Base-by-base conservation (phyloP, 768 basidiomycete genomes). In the Serendipita vermifera region DNA sequence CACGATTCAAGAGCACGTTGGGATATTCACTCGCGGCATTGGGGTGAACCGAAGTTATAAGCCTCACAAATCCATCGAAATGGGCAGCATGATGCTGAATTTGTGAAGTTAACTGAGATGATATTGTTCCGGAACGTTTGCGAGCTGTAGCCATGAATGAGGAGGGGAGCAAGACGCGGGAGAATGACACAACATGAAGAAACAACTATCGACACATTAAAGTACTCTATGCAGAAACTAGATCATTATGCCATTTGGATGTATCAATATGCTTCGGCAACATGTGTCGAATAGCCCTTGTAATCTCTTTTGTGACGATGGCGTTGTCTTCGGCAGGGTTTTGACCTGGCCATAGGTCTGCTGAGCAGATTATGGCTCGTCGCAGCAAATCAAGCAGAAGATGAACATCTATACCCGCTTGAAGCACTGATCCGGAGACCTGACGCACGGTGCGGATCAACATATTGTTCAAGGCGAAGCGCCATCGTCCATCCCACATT, bases 1-100 rank as follows among this genome's bases (percentile, higher is more conserved):
- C 71, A 39, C 82, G 82, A 60, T 89, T 88, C 65, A 91, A 75
- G 15, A 80, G 71, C 55, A 87, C 80, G 15, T 68, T 68, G 5
- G 73, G 65, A 26, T 51, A 51, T 22, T 27, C 32, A 31, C 32
- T 51, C 9, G 46, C 17, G n/a, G 46, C 20, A 29, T 51, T 51
- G n/a, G 22, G 22, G 27, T 51, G 46, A n/a, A 31, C 32, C 7
- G 46, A 51, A 1, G 46, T 31, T 29, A 27, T 22, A 7, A 51
- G 46, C 20, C n/a, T 51, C n/a, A 51, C 32, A 5, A 31, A 24
- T n/a, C 22, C 17, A 11, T 15, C 46, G 32, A 51, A 22, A 26
- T 29, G 20, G 46, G n/a, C 24, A 2, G 46, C 9, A 9, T 51
- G 46, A 51, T 22, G 22, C 17, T 20, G 9, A 9, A n/a, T 31